Evolutionary conservation across 2,329 filamentous ascomycete genomes (phyloP), one percentile per base, ranked within the genome.

Genomic region (Hirsutella thompsonii): DNA sequence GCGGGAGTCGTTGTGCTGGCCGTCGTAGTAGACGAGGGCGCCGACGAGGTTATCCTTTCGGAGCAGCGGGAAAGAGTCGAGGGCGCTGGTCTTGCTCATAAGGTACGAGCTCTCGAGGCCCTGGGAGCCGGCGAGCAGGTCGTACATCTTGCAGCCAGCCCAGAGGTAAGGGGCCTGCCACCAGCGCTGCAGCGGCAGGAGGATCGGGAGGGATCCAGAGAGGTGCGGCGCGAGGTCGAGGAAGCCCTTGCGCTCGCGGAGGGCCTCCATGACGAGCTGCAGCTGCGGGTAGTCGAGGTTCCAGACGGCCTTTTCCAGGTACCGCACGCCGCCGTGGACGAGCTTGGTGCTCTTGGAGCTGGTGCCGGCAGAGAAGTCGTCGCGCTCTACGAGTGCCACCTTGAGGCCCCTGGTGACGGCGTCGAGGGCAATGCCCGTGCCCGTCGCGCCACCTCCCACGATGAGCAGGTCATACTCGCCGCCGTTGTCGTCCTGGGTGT

Each of bases 271-370:
- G 52, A 92, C 84, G 37, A 92, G 73, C 55, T 80, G 69, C 55
- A 87, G 83, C 72, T 92, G 84, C 50, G 79, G 80, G 59, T 88
- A 89, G 60, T 92, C 84, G 52, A 90, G 67, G 58, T 89, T 83
- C 79, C 80, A 87, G 38, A 92, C 78, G 41, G 84, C 84, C 68
- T 92, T 92, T 60, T 92, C 85, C 44, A 92, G 69, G 57, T 90
- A 92, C 49, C 84, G 76, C 44, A 92, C 85, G 55, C 84, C 84
- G 50, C 84, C 84, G 61, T 92, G 84, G 16, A 92, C 85, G 40
- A 92, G 70, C 63, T 92, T 92, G 38, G 84, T 92, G 64, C 82
- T 88, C 67, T 90, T 90, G 60, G 81, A 86, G 66, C 82, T 88
- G 33, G 84, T 90, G 23, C 85, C 84, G 46, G 80, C 74, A 51